phyloP scores from a whole-genome alignment of 345 rosid genomes.

The Rhizophora mangle region DNA sequence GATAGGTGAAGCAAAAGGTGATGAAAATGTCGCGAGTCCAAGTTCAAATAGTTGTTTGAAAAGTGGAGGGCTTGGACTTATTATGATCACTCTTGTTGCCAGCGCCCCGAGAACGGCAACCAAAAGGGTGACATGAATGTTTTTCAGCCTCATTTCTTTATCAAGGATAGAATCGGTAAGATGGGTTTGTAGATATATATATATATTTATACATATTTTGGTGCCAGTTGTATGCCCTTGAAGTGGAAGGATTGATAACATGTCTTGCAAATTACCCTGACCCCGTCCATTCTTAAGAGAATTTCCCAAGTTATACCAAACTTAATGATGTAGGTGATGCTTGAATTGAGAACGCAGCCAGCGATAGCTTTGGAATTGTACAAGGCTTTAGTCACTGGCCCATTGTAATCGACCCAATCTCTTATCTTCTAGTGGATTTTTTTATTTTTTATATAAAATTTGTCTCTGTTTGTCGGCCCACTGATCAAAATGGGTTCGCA shows the following conservation, averaged over 20 bases:
- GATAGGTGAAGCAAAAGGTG: constrained; percentile 16
- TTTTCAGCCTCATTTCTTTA: constrained; percentile 30
- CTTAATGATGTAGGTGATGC: constrained; percentile 3
- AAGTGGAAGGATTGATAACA: constrained; percentile 70
- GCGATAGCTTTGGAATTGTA: background rate
- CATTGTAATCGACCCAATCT: too few species aligned
- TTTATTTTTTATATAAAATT: too few species aligned
- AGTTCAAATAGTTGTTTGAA: constrained; percentile 18
- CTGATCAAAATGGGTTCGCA: too few species aligned
- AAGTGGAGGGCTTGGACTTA: constrained; percentile 11
- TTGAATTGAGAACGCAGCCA: constrained; percentile 9
- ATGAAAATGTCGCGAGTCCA: constrained; percentile 5
- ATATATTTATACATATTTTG: background rate
- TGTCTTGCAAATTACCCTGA: constrained; percentile 89
- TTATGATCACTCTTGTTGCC: constrained; percentile 30
- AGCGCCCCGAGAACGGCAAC: constrained; percentile 43
- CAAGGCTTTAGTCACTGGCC: background rate
- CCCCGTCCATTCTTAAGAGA: constrained; percentile 21
- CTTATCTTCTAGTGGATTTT: too few species aligned
- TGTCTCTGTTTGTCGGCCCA: too few species aligned
- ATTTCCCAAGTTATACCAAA: constrained; percentile 25
- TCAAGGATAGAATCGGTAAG: background rate
- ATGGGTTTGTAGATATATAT: background rate
- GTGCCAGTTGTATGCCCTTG: constrained; percentile 42
- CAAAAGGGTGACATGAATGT: constrained; percentile 28